These are phyloP conservation scores for Polytrichum commune DNA, from an alignment of 225 moss, liverwort and hornwort genomes.

Conservation along the genomic window DNA sequence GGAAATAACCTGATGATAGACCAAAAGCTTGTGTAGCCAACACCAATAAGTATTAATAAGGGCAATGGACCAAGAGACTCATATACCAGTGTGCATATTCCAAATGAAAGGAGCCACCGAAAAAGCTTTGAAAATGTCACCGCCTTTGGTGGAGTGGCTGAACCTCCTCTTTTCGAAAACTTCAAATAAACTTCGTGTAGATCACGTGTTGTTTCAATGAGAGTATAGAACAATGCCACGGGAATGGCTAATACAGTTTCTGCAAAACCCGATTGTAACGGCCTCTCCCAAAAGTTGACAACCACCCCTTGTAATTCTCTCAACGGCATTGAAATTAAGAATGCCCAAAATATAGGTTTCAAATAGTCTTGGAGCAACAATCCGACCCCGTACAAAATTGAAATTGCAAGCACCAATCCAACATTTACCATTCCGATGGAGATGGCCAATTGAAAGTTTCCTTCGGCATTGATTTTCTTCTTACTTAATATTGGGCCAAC, in stretches of 20 bases:
- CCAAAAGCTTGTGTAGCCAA: constrained; percentile 35
- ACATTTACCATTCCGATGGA: constrained; percentile 83
- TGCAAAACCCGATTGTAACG: constrained; percentile 49
- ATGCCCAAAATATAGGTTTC: constrained; percentile 81
- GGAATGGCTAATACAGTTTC: constrained; percentile 57
- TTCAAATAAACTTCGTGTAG: constrained; percentile 25
- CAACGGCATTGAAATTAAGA: constrained; percentile 80
- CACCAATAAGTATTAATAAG: constrained; percentile 26
- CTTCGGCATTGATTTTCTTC: background rate
- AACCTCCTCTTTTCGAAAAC: constrained; percentile 21
- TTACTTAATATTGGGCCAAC: background rate
- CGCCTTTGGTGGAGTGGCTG: background rate
- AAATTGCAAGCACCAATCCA: constrained; percentile 52
- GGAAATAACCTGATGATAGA: background rate
- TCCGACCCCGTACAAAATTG: constrained; percentile 54
- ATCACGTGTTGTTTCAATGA: constrained; percentile 52
- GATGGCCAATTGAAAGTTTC: constrained; percentile 79
- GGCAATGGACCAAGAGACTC: constrained; percentile 50
- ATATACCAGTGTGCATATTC: constrained; percentile 46
- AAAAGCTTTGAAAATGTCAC: constrained; percentile 39
- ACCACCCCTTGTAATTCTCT: constrained; percentile 60
- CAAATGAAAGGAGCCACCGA: constrained; percentile 63
- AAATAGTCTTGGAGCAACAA: constrained; percentile 55
- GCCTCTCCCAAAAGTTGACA: constrained; percentile 60
- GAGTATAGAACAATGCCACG: constrained; percentile 31